These are phyloP conservation scores for Arxiozyma heterogenica DNA, from an alignment of 1,139 yeast species.

Conservation along the genomic window DNA sequence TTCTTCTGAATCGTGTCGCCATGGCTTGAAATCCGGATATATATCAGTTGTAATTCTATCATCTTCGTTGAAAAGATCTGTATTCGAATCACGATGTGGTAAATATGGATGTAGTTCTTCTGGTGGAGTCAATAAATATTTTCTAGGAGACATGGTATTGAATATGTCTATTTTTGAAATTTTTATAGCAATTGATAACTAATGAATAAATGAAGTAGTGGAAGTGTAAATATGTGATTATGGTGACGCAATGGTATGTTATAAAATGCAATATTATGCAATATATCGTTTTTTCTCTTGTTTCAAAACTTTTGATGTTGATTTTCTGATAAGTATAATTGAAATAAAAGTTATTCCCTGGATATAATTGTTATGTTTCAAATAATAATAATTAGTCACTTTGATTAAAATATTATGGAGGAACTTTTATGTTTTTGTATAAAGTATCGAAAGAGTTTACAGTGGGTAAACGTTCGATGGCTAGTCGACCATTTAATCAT, in stretches of 20 bases:
- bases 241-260: neutral
- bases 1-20: conserved; percentile 57
- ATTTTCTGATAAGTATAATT: neutral
- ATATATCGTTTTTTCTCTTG: neutral
- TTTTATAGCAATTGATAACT: neutral
- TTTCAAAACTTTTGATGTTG: too few relatives aligned
- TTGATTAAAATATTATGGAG: too few relatives aligned
- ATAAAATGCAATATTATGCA: neutral
- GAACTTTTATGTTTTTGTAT: neutral
- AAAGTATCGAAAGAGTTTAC: too few relatives aligned
- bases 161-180: neutral
- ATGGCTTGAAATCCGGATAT: conserved; percentile 73
- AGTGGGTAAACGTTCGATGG: neutral
- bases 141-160: conserved; percentile 24
- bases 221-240: neutral
- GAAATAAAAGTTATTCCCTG: neutral
- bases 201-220: neutral
- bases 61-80: conserved; percentile 1
- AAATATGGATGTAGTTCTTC: conserved; percentile 28
- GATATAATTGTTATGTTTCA: neutral
- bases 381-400: neutral
- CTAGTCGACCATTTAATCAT: neutral
- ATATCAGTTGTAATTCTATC: conserved; percentile 2
- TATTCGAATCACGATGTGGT: neutral
- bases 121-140: conserved; percentile 28